Evolutionary conservation across 768 basidiomycete species (phyloP), one percentile per base, ranked within the genome.

Genomic region (Clitopilus hobsonii): DNA sequence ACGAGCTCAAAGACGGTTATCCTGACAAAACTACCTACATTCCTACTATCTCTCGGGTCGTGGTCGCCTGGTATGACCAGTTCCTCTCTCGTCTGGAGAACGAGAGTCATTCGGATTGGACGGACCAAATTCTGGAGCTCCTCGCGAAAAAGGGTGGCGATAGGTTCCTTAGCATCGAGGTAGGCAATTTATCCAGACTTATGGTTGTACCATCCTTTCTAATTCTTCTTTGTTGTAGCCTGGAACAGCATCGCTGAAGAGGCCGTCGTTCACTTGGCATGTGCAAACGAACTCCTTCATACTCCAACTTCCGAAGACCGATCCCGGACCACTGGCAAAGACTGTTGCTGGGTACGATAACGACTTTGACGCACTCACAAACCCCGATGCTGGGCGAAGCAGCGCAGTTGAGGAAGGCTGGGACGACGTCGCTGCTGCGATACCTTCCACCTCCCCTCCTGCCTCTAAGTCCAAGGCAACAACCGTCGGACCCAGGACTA

Each of bases 41-140:
- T 13, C 71, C 73, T 6, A 61, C 67, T n/a, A 63, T 76, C 22
- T 60, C 63, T 27, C 65, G 65, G 5, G 62, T 69, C 26, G 64
- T 62, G 13, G 63, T 64, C 14, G 60, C 69, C 1, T 75, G 73
- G 66, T 75, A 74, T 49, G 66, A 70, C 25, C 63, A 68, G 25
- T 61, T 77, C 18, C 56, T 64, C 7, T 65, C 65, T 53, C 66
- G 69, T 45, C 60, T 77, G 7, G 71, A 75, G 20, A 67, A 67
- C 26, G 67, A 71, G 2, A 59, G 54, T 7, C 65, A 67, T 30
- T 61, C 59, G 6, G 63, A 71, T 5, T 75, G 74, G 75, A 69
- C 70, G 1, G 72, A 74, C 27, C 55, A 69, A 14, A 52, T 76
- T 6, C 59, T 74, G 18, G 63, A 56, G 2, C 57, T 57, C 1